These are phyloP conservation scores for Otatea glauca DNA, from an alignment of 176 grass and related monocot species.

Conservation along the genomic window DNA sequence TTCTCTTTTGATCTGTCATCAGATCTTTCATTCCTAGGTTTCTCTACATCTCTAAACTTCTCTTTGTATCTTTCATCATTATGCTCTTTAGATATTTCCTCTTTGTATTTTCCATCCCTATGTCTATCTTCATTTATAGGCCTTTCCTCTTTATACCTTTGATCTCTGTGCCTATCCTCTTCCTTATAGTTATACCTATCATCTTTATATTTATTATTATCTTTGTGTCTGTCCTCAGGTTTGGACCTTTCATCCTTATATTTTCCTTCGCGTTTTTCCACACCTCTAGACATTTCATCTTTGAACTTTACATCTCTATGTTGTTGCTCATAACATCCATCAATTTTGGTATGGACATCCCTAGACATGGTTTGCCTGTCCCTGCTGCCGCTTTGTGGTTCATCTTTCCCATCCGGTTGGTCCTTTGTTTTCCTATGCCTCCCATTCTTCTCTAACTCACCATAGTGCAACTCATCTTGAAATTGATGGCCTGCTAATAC, in stretches of 20 bases:
- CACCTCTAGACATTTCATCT: slow-evolving; percentile 25
- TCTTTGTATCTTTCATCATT: slow-evolving; percentile 54
- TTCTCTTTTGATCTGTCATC: slow-evolving; percentile 44
- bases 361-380: slow-evolving; percentile 27
- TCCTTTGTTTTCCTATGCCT: slow-evolving; percentile 35
- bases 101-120: slow-evolving; percentile 46
- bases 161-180: slow-evolving; percentile 39
- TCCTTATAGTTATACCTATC: slow-evolving; percentile 35
- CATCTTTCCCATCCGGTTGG: slow-evolving; percentile 43
- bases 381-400: slow-evolving; percentile 14
- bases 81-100: slow-evolving; percentile 29
- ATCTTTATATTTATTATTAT: slow-evolving; percentile 26
- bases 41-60: slow-evolving; percentile 42
- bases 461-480: slow-evolving; percentile 40
- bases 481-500: slow-evolving; percentile 30
- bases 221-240: slow-evolving; percentile 1
- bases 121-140: slow-evolving; percentile 36
- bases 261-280: slow-evolving; percentile 25
- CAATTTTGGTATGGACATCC: slow-evolving; percentile 25
- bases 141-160: slow-evolving; percentile 45
- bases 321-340: slow-evolving; percentile 27
- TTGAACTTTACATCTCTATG: slow-evolving; percentile 32
- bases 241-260: slow-evolving; percentile 34
- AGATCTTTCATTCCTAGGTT: slow-evolving; percentile 48
- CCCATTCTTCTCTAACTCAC: slow-evolving; percentile 40